Evolutionary conservation across 805 yeast genomes (phyloP).

Genomic region (Debaryomyces tyrocola): DNA sequence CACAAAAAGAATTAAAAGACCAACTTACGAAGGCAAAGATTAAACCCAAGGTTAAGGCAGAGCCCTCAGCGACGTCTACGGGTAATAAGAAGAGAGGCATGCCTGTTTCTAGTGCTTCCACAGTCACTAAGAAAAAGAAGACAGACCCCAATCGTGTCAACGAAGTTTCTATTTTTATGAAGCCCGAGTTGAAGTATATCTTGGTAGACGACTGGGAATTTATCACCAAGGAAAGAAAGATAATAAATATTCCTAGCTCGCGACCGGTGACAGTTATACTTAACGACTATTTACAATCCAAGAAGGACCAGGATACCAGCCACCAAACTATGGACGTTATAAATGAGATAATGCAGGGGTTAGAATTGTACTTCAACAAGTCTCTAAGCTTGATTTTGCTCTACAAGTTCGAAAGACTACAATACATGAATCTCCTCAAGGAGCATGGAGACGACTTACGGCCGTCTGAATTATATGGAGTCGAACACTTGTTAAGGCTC

Average conservation of each 20-base stretch:
- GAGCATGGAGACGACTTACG: conserved; percentile 28
- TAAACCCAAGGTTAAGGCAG: conserved; percentile 7
- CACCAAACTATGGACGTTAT: conserved; percentile 33
- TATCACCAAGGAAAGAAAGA: conserved; percentile 75
- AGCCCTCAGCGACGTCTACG: conserved; percentile 3
- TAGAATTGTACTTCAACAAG: conserved; percentile 71
- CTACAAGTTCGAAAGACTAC: conserved; percentile 77
- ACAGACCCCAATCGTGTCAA: conserved; percentile 11
- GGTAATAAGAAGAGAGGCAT: conserved; percentile 3
- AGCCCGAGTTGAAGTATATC: conserved; percentile 64
- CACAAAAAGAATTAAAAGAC: conserved; percentile 59
- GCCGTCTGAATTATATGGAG: conserved; percentile 61
- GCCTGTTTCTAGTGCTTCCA: conserved; percentile 2
- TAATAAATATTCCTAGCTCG: conserved; percentile 63
- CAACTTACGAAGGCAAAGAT: conserved; percentile 15
- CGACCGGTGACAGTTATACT: conserved; percentile 57
- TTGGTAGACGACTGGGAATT: conserved; percentile 94
- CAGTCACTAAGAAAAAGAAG: conserved; percentile 18
- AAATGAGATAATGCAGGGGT: conserved; percentile 69
- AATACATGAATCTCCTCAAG: conserved; percentile 54
- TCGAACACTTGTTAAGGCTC: conserved; percentile 78
- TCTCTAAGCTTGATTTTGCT: conserved; percentile 67
- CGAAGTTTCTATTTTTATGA: conserved; percentile 59
- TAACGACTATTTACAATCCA: conserved; percentile 44
- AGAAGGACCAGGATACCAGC: conserved; percentile 11